Percentiles rank a stretch among this genome's conserved stretches.
These are phyloP conservation scores for Trichothecium sympodiale DNA, from an alignment of 2,329 filamentous ascomycete genomes.

Conservation along the genomic window DNA sequence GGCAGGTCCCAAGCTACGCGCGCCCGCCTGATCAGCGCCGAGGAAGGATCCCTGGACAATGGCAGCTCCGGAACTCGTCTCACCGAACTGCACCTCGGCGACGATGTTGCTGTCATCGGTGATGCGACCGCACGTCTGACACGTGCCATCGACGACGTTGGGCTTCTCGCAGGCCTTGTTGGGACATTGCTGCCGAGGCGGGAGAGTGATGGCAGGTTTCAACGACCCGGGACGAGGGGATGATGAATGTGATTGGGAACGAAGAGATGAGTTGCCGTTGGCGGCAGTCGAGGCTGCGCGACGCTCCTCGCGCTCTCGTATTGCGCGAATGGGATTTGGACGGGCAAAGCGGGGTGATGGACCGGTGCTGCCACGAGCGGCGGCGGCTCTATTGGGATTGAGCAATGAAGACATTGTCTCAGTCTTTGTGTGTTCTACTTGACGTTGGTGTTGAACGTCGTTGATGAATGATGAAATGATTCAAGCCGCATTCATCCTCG, in stretches of 20 bases:
- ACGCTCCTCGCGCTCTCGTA: constrained; percentile 39
- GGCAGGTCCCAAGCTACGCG: constrained; percentile 54
- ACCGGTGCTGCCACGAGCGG: constrained; percentile 12
- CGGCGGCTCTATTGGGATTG: constrained; percentile 25
- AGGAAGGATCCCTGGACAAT: constrained; percentile 86
- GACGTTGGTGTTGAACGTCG: background rate
- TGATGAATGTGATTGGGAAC: background rate
- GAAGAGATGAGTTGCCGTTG: constrained; percentile 12
- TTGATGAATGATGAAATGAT: background rate
- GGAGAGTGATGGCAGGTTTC: constrained; percentile 10
- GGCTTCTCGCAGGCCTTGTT: constrained; percentile 51
- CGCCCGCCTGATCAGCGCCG: constrained; percentile 72
- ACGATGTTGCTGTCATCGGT: constrained; percentile 84
- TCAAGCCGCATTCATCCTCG: background rate
- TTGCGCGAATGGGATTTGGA: constrained; percentile 37
- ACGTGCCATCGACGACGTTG: constrained; percentile 56
- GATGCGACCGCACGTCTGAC: constrained; percentile 74
- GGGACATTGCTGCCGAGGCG: constrained; percentile 36
- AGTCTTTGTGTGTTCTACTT: background rate
- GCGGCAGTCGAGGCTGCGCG: constrained; percentile 23
- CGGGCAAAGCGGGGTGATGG: constrained; percentile 26
- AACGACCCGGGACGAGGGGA: constrained; percentile 14
- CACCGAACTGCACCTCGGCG: constrained; percentile 82
- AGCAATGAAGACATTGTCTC: constrained; percentile 35
- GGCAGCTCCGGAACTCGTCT: constrained; percentile 74